phyloP scores from a whole-genome alignment of 129 eudicot genomes.

The Tagetes patula region DNA sequence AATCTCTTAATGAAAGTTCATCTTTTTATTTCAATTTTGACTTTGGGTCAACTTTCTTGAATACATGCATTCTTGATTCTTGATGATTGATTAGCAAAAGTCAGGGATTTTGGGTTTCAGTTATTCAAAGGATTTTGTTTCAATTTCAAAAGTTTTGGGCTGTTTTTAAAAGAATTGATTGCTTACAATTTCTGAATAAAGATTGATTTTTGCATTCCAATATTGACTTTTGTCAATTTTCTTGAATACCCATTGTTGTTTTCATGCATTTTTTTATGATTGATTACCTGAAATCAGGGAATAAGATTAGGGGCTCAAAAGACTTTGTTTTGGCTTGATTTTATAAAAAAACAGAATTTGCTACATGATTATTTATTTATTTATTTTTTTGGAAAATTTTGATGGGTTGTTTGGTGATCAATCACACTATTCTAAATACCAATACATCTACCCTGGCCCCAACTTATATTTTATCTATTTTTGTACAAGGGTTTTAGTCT shows the following conservation, averaged over 20 bases:
- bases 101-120: too few species aligned
- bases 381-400: slow-evolving; percentile 32
- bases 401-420: slow-evolving; percentile 38
- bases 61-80: not conserved
- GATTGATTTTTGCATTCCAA: not conserved
- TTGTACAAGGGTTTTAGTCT: slow-evolving; percentile 33
- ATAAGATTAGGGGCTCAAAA: not conserved
- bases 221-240: slow-evolving; percentile 25
- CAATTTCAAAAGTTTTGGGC: too few species aligned
- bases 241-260: slow-evolving; percentile 8
- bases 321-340: slow-evolving; percentile 16
- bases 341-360: not conserved
- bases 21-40: not conserved
- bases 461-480: slow-evolving; percentile 22
- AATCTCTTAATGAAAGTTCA: slow-evolving; percentile 12
- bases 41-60: slow-evolving; percentile 17
- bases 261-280: slow-evolving; percentile 10
- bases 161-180: not conserved
- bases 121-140: not conserved
- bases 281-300: not conserved
- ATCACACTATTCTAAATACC: slow-evolving; percentile 32
- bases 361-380: not conserved
- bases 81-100: not conserved
- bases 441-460: slow-evolving; percentile 37
- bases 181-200: slow-evolving; percentile 5